These are phyloP conservation scores for Phytophthora hybrid DNA, from an alignment of 352 stramenopile species.

Conservation along the genomic window DNA sequence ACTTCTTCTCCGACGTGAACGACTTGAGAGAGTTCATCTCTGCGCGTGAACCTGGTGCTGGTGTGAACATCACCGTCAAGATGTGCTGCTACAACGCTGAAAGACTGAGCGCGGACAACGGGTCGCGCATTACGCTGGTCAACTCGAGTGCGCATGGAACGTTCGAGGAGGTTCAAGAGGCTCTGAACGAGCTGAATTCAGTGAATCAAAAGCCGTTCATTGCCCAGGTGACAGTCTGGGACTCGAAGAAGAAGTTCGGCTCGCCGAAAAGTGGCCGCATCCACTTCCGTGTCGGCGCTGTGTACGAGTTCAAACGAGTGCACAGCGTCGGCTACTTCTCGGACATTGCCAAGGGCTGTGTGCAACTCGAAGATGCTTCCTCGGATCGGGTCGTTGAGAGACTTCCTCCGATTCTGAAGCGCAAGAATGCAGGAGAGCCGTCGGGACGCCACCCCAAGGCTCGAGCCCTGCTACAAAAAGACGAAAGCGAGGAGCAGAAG, in stretches of 20 bases:
- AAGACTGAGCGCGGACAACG: background rate
- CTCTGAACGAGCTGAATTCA: background rate
- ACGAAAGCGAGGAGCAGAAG: constrained; percentile 5
- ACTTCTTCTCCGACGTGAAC: too few species aligned
- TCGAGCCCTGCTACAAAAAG: background rate
- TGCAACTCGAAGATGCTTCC: constrained; percentile 2
- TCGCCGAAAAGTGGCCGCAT: constrained; percentile 2
- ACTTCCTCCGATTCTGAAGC: background rate
- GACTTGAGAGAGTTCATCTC: too few species aligned
- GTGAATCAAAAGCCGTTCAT: constrained; percentile 9
- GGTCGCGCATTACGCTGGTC: constrained; percentile 3
- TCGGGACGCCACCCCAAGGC: constrained; percentile 6
- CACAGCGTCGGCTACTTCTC: constrained; percentile 19
- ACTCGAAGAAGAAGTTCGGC: constrained; percentile 4
- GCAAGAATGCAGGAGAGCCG: background rate
- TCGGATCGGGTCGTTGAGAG: constrained; percentile 1
- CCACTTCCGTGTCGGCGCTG: constrained; percentile 7
- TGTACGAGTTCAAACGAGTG: constrained; percentile 21
- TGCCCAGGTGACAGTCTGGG: constrained; percentile 7
- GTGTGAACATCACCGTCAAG: constrained; percentile 4
- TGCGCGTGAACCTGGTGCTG: background rate
- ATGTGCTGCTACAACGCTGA: constrained; percentile 8
- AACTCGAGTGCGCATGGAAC: background rate
- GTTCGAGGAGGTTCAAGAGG: background rate
- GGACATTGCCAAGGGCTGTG: constrained; percentile 13